Conservation (phyloP, 441 rosid genomes). For the Euphorbia corollata region DNA sequence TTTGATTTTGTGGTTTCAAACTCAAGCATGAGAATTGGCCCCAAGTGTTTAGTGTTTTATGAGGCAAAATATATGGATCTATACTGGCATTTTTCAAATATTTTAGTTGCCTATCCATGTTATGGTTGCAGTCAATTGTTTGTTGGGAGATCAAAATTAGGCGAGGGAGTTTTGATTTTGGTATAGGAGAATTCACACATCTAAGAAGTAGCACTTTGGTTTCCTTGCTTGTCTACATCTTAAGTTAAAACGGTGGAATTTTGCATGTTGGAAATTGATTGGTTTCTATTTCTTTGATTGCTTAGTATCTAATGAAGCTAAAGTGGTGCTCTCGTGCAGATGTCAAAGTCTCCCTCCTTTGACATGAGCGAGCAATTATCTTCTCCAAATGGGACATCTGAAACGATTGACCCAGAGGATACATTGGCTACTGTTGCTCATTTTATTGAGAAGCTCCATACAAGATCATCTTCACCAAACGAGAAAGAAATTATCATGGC, state of each 20-base stretch:
- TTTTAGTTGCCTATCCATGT: not conserved
- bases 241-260: slow-evolving; percentile 3
- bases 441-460: slow-evolving; percentile 72
- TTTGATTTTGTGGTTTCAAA: not conserved
- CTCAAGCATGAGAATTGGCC: not conserved
- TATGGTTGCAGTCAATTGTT: not conserved
- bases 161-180: not conserved
- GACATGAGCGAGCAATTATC: slow-evolving; percentile 32
- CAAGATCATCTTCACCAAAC: slow-evolving; percentile 50
- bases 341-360: slow-evolving; percentile 56
- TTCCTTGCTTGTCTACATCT: slow-evolving; percentile 7
- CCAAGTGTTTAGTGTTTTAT: not conserved
- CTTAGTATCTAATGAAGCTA: slow-evolving; percentile 29
- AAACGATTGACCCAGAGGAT: slow-evolving; percentile 49
- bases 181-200: not conserved
- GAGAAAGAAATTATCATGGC: slow-evolving; percentile 77
- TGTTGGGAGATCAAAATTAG: slow-evolving; percentile 2
- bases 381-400: slow-evolving; percentile 37
- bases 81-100: too few species aligned
- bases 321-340: slow-evolving; percentile 32
- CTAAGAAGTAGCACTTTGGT: not conserved
- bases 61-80: not conserved
- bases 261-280: slow-evolving; percentile 12
- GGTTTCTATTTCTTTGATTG: slow-evolving; percentile 16
- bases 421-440: slow-evolving; percentile 58